Evolutionary conservation across 2,329 filamentous ascomycete species (phyloP).

Genomic region (Sarocladiaceae sp.): DNA sequence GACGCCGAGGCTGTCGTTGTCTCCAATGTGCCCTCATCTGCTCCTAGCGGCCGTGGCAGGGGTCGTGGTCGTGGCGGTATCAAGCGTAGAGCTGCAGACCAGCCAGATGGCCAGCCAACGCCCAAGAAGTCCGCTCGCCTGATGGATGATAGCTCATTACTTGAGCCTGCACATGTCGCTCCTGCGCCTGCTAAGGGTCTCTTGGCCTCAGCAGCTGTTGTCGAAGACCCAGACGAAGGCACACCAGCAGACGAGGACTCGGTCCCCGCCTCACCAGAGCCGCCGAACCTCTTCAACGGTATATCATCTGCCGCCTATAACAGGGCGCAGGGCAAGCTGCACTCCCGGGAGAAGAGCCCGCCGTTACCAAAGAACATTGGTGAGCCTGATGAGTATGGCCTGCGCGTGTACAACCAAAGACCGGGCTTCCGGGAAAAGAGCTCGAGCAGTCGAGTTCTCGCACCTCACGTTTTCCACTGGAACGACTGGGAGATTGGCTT

Average conservation of each 20-base stretch:
- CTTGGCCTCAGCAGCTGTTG: constrained; percentile 33
- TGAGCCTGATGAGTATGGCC: constrained; percentile 48
- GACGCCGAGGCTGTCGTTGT: constrained; percentile 33
- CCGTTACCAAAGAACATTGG: constrained; percentile 33
- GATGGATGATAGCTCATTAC: constrained; percentile 23
- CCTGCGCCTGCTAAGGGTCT: constrained; percentile 33
- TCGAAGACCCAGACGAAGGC: constrained; percentile 28
- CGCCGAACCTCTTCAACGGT: constrained; percentile 23
- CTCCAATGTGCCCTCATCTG: constrained; percentile 26
- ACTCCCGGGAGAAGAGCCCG: constrained; percentile 33
- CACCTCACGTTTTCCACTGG: constrained; percentile 42
- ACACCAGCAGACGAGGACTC: constrained; percentile 32
- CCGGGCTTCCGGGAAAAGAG: constrained; percentile 37
- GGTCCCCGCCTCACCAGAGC: constrained; percentile 30
- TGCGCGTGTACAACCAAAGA: constrained; percentile 37
- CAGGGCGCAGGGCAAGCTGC: constrained; percentile 23
- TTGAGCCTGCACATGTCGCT: constrained; percentile 21
- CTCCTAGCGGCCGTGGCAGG: constrained; percentile 18
- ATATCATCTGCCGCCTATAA: constrained; percentile 17
- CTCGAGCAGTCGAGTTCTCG: constrained; percentile 50
- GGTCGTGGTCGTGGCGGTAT: constrained; percentile 28
- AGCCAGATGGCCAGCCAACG: constrained; percentile 44
- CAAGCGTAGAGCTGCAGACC: constrained; percentile 49
- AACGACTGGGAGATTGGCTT: constrained; percentile 55
- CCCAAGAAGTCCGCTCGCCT: constrained; percentile 42